These are phyloP conservation scores for Globisporangium recalcitrans DNA, from an alignment of 352 stramenopile species.

Conservation along the genomic window DNA sequence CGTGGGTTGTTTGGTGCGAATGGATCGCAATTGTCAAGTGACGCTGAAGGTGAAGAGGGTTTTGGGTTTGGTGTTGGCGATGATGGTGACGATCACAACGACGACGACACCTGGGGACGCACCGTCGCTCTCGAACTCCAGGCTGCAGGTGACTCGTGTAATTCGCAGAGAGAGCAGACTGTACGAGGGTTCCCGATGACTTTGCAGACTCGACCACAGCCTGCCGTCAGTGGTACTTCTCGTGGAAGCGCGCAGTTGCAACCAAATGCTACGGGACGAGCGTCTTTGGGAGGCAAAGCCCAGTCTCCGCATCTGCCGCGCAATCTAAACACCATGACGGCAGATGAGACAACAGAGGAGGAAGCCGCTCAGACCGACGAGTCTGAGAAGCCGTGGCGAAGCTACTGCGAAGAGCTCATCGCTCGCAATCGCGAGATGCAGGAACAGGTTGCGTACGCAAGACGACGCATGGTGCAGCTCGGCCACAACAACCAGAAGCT, in stretches of 20 bases:
- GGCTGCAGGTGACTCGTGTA: constrained; percentile 8
- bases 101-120: constrained; percentile 26
- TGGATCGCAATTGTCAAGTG: constrained; percentile 14
- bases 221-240: background rate
- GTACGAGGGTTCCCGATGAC: background rate
- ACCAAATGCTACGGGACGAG: background rate
- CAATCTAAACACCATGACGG: background rate
- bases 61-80: constrained; percentile 2
- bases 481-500: constrained; percentile 83
- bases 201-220: background rate
- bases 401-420: constrained; percentile 72
- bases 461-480: constrained; percentile 57
- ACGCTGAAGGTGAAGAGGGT: constrained; percentile 11
- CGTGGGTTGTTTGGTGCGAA: constrained; percentile 18
- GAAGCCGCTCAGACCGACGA: constrained; percentile 13
- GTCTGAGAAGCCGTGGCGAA: constrained; percentile 51
- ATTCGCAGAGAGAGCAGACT: background rate
- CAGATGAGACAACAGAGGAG: background rate
- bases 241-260: background rate
- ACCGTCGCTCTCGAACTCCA: constrained; percentile 27
- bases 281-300: background rate
- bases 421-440: constrained; percentile 72
- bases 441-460: constrained; percentile 59
- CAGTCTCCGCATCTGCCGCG: background rate
- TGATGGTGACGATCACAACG: background rate